Conservation (phyloP, 148 eudicot species). For the Amaranthus palmeri region DNA sequence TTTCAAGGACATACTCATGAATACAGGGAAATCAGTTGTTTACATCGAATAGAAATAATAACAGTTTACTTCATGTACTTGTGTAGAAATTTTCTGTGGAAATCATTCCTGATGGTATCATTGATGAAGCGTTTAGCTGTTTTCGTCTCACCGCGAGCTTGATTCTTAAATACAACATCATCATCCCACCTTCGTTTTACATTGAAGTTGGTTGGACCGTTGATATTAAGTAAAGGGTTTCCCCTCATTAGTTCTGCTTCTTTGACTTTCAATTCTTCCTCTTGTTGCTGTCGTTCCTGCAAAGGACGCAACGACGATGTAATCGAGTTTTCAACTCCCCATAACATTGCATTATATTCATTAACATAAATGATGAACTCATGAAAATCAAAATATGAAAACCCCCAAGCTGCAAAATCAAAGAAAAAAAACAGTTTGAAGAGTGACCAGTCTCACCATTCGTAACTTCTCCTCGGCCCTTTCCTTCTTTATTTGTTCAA, state of each 20-base stretch:
- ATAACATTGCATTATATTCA: not conserved
- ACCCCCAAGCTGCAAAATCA: not conserved
- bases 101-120: conserved; percentile 88
- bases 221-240: conserved; percentile 71
- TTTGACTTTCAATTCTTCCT: conserved; percentile 79
- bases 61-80: conserved; percentile 77
- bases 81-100: conserved; percentile 88
- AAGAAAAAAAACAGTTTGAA: not conserved
- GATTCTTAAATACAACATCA: conserved; percentile 98
- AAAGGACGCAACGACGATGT: not conserved
- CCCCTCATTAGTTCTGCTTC: conserved; percentile 90
- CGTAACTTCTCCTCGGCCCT: conserved; percentile 87
- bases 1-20: not conserved
- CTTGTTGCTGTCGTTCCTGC: conserved; percentile 70
- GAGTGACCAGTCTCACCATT: conserved; percentile 32
- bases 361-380: not conserved
- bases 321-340: not conserved
- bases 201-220: conserved; percentile 62
- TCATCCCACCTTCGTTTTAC: conserved; percentile 99
- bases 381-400: not conserved
- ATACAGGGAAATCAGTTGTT: not conserved
- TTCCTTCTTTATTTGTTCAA: conserved; percentile 85
- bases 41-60: not conserved
- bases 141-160: conserved; percentile 90
- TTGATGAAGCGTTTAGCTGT: conserved; percentile 88